Base-by-base conservation (phyloP, 2,329 filamentous ascomycete genomes). In the Arthrobotrys sinensis region DNA sequence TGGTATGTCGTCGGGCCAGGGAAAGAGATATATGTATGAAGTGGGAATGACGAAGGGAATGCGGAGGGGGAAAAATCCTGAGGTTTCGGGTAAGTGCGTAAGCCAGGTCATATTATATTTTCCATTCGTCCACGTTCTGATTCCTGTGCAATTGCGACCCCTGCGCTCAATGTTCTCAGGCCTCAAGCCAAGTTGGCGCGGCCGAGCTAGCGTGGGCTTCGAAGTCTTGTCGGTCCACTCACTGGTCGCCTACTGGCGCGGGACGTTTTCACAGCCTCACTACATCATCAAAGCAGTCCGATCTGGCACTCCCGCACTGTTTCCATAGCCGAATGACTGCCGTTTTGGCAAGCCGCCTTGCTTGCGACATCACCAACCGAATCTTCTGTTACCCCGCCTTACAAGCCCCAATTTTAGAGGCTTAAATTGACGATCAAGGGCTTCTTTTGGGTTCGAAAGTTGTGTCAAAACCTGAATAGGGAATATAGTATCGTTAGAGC, bases 241-340 rank as follows among this genome's bases (percentile, higher is more conserved):
- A 36, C 60, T 64, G 40, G 19, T 64, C 60, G 40, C 60, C 60
- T 64, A 36, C 60, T 64, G 60, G 60, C 60, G 60, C 60, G 40
- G 28, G 34, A 64, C 36, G 24, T 36, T 53, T 40, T 53, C 64
- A 67, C 48, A 53, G 64, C 64, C 64, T 67, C 64, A 45, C 6
- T 40, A 8, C 38, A 43, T 65, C 62, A 38, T 60, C 55, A 60
- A 28, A 43, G 36, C 34, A 60, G 14, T 60, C 52, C 36, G 55
- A 60, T 43, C 55, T 60, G 55, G 19, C 24, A n/a, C n/a, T 43
- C 36, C 55, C 55, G 55, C 55, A 60, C 55, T 60, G 55, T 60
- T 60, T 60, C 55, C 19, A 14, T 43, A 60, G 36, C 55, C 55
- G 36, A 60, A 43, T 43, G 36, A 60, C 55, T 60, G 55, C 55